Base-by-base conservation (phyloP, 2,329 filamentous ascomycete species). In the Fusarium cyanostomum region DNA sequence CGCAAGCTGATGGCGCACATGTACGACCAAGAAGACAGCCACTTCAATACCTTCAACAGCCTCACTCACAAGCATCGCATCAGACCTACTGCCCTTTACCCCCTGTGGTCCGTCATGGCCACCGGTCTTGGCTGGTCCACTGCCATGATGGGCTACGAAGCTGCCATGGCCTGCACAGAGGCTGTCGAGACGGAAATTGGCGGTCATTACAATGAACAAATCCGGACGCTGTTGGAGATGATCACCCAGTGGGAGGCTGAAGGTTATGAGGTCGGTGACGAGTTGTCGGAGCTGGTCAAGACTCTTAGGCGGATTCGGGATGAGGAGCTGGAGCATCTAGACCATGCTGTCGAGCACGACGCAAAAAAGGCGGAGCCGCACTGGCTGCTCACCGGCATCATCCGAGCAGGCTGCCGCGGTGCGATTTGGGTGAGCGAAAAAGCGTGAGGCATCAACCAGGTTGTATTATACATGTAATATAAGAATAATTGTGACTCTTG, bases 121-220 rank as follows among this genome's bases (percentile, higher is more conserved):
- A 89, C 90, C 1, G 86, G 89, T 0, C 79, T 99, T 8, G 95
- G 95, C 15, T 97, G 95, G 93, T 85, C 86, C 5, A 99, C 95
- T 0, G 95, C 91, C 0, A 79, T 95, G 37, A 84, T 99, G 84
- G 94, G 95, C 1, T 86, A 92, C 44, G 93, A 98, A 78, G 94
- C 94, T 2, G 94, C 95, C 31, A 99, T 99, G 95, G 95, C 95
- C 11, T 99, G 95, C 75, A 98, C 95, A 1, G 95, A 99, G 78
- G 95, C 95, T 1, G 94, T 99, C 2, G 95, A 99, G 82, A 99
- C 94, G 7, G 95, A 98, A 81, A 99, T 99, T 63, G 95, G 95
- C 3, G 88, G 88, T 26, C 95, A 99, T 79, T 99, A 99, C 76
- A 98, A 98, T 74, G 88, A 88, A 64, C 95, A 99, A 79, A 92